Base-by-base conservation (phyloP, 1,284 basidiomycete genomes). In the Sporisorium iseilematis-ciliati region DNA sequence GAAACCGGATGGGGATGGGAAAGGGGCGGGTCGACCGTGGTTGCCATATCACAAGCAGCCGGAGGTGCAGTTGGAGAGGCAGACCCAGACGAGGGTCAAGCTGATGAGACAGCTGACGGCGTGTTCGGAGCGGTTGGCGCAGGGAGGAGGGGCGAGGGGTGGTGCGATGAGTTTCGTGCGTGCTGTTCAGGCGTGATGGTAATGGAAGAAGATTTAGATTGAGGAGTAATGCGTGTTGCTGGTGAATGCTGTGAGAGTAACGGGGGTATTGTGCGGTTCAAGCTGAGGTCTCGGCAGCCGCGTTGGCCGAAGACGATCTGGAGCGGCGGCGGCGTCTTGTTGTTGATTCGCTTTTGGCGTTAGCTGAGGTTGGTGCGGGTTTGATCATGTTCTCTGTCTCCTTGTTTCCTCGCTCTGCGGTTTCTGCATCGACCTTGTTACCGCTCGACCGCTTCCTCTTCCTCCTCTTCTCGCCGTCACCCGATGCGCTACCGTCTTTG, bases 31-130 rank as follows among this genome's bases (percentile, higher is more conserved):
- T 16, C 40, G 70, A 20, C 65, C 71, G 0, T 75, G 72, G 72
- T 20, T 75, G 38, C 72, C 66, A 14, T 70, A 75, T 12, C 58
- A 70, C 52, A 69, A 70, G 45, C 66, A 66, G 40, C 72, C 72
- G 8, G 50, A 57, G 26, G 53, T 70, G 4, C 66, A 70, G 59
- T 40, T 69, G 23, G 52, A 65, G 23, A 56, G 45, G 16, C 72
- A 75, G 43, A 46, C 48, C 21, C 58, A 45, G 52, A 54, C 52
- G 7, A 51, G 63, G 14, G 48, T 26, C 8, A 50, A 48, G n/a
- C 41, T 75, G 38, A 3, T 56, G 14, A 45, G 40, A 14, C 66
- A 75, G 41, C 33, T 75, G 25, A 25, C 62, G 35, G 42, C 57
- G 8, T 41, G 61, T 0, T 45, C 61, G 23, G 65, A 68, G 21